These are phyloP conservation scores for Pelargonium myrrhifolium DNA, from an alignment of 441 rosid species.

Conservation along the genomic window DNA sequence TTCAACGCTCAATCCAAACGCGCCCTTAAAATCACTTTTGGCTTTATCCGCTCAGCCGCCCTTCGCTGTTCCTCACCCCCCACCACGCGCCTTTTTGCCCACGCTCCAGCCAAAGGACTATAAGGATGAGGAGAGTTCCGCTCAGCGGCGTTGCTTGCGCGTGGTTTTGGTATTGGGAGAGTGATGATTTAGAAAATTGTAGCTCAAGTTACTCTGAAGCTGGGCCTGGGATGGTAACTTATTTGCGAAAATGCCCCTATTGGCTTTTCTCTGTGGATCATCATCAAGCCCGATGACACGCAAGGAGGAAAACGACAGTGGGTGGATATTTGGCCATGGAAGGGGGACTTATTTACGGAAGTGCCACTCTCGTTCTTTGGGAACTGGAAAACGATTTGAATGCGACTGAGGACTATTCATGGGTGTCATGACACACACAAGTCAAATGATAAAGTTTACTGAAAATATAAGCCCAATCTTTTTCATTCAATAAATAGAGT, in stretches of 20 bases:
- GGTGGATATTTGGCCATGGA: not conserved
- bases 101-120: too few relatives aligned
- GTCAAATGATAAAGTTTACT: too few relatives aligned
- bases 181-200: not conserved
- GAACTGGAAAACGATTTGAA: too few relatives aligned
- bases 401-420: too few relatives aligned
- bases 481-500: too few relatives aligned
- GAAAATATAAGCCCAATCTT: too few relatives aligned
- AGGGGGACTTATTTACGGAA: not conserved
- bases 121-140: too few relatives aligned
- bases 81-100: conserved; percentile 11
- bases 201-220: not conserved
- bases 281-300: not conserved
- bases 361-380: not conserved
- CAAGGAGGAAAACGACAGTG: not conserved
- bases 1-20: not conserved
- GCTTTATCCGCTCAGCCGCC: conserved; percentile 23
- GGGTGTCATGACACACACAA: too few relatives aligned
- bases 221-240: not conserved
- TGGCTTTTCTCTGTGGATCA: not conserved
- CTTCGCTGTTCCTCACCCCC: conserved; percentile 7
- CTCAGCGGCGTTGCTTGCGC: not conserved
- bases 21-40: conserved; percentile 11
- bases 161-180: not conserved
- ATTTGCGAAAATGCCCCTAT: not conserved